phyloP scores from a whole-genome alignment of 352 stramenopile genomes.

The Phytophthora sp. region DNA sequence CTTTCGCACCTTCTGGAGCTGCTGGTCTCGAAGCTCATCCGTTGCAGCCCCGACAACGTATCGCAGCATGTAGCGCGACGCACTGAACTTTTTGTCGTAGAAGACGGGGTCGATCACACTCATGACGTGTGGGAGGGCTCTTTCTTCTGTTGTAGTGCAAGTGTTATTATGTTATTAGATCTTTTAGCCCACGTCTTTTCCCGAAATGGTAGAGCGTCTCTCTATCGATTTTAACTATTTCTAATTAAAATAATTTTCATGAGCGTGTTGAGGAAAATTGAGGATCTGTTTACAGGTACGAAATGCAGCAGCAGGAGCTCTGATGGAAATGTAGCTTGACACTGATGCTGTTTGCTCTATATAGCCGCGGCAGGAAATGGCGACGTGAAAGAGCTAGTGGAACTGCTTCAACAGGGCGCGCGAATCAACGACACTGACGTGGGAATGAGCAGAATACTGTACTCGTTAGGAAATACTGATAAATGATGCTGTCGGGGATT shows the following conservation, averaged over 20 bases:
- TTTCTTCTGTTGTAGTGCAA: no score
- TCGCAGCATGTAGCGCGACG: constrained; percentile 78
- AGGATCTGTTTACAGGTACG: constrained; percentile 74
- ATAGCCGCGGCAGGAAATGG: constrained; percentile 55
- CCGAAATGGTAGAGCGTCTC: constrained; percentile 24
- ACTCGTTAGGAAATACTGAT: no score
- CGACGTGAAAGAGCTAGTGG: constrained; percentile 39
- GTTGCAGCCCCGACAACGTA: constrained; percentile 73
- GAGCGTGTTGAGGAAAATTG: constrained; percentile 57
- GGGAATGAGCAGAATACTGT: background rate
- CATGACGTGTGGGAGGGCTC: constrained; percentile 35
- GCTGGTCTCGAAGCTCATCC: constrained; percentile 72
- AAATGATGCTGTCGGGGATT: background rate
- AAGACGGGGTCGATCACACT: constrained; percentile 76
- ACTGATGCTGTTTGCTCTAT: background rate
- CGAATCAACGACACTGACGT: constrained; percentile 68
- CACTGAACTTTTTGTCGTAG: constrained; percentile 89
- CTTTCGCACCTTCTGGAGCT: constrained; percentile 64
- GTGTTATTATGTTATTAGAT: background rate
- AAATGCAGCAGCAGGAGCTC: no score
- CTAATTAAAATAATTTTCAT: constrained; percentile 20
- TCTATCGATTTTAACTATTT: background rate
- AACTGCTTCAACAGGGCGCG: constrained; percentile 52
- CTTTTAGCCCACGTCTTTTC: constrained; percentile 34
- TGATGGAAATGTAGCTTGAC: background rate